Base-by-base conservation (phyloP, 257 asterid genomes). In the Dorcoceras hygrometricum region DNA sequence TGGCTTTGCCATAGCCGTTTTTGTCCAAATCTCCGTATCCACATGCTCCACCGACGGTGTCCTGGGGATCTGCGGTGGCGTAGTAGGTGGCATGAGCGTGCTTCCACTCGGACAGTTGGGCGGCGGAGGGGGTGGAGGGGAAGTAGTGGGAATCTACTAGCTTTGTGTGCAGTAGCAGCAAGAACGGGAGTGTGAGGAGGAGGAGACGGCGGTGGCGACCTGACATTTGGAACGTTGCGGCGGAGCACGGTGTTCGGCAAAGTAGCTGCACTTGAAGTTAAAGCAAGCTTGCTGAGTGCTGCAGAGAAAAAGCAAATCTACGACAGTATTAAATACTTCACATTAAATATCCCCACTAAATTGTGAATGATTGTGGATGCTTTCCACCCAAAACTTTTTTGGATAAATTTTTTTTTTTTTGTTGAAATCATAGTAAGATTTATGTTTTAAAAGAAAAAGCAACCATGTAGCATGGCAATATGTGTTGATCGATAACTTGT, bases 11-110 rank as follows among this genome's bases (percentile, higher is more conserved):
- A 77, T 94, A 90, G 1, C 99, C 97, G 61, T 57, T 71, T 69
- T 80, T 85, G n/a, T 74, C 83, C 27, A 93, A 57, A 84, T 93
- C 97, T 1, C 89, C 95, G 67, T 73, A 94, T n/a, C 99, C 99
- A 71, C 99, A 94, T 0, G 99, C 96, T 57, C 99, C 99, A 34
- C 95, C 96, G 62, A 84, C 94, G 27, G 82, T 81, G 73, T 86
- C 96, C n/a, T 82, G 81, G 20, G 93, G 95, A 63, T 90, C 90
- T 3, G 79, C 66, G 34, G 91, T 78, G 55, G 96, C 96, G 80
- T 86, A 86, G 88, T 71, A 90, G 61, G 97, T 90, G 32, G 97
- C 97, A 64, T 89, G 86, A 71, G 99, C 97, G 65, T 89, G 73
- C 57, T 85, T 81, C 99, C 97, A 93, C 60, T 86, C 92, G 36